Evolutionary conservation across 352 stramenopile species (phyloP).

Genomic region (Halophytophthora polymorphica): DNA sequence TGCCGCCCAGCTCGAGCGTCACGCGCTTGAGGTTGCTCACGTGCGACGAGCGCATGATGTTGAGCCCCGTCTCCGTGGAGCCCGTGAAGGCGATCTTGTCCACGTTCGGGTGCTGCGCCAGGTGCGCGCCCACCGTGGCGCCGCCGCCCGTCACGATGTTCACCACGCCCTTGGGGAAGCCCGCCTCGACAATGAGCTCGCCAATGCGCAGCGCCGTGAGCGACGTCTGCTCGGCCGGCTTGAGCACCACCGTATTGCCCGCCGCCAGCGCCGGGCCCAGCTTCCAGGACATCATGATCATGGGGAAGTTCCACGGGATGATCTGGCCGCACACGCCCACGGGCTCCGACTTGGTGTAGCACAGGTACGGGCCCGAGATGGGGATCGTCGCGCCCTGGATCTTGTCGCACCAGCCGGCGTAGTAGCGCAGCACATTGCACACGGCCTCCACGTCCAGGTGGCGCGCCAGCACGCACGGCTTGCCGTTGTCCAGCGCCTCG

Average conservation of each 20-base stretch:
- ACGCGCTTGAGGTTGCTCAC: conserved; percentile 73
- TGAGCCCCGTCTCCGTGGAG: conserved; percentile 50
- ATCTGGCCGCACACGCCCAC: conserved; percentile 92
- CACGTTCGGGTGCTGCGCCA: conserved; percentile 51
- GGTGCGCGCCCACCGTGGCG: conserved; percentile 32
- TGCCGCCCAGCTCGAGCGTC: conserved; percentile 76
- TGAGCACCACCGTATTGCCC: conserved; percentile 93
- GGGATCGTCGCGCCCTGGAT: conserved; percentile 75
- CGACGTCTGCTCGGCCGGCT: conserved; percentile 93
- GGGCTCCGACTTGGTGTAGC: conserved; percentile 72
- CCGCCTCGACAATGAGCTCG: conserved; percentile 77
- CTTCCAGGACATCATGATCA: conserved; percentile 96
- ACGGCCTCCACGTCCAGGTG: conserved; percentile 84
- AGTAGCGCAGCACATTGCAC: conserved; percentile 89
- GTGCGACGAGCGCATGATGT: conserved; percentile 61
- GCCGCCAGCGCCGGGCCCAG: conserved; percentile 84
- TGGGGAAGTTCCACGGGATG: conserved; percentile 97
- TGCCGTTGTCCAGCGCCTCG: conserved; percentile 94
- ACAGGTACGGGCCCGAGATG: conserved; percentile 47
- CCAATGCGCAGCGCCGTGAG: conserved; percentile 89
- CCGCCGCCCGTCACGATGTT: conserved; percentile 80
- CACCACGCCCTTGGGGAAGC: conserved; percentile 78
- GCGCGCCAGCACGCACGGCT: conserved; percentile 87
- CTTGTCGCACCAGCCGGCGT: conserved; percentile 89
- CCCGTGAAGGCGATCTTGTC: conserved; percentile 87